Conservation (phyloP, 2,329 filamentous ascomycete species). For the Trichoderma gracile region DNA sequence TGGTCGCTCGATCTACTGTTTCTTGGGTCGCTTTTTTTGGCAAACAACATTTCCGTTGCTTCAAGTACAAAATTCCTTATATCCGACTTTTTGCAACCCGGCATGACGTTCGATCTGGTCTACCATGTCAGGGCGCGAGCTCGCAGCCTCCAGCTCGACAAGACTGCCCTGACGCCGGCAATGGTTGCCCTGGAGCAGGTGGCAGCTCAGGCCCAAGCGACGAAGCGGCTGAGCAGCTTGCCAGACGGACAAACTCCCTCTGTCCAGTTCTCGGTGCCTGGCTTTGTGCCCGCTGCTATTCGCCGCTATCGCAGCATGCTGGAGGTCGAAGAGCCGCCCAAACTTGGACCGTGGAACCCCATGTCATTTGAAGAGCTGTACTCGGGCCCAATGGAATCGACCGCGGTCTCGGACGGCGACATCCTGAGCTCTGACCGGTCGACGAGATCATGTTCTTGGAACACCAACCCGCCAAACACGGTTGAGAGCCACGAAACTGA, state of each 20-base stretch:
- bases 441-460: constrained; percentile 13
- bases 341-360: constrained; percentile 45
- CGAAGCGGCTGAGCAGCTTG: constrained; percentile 41
- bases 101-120: constrained; percentile 47
- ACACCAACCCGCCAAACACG: background rate
- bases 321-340: constrained; percentile 52
- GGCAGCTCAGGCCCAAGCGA: constrained; percentile 27
- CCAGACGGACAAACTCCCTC: constrained; percentile 29
- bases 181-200: constrained; percentile 27
- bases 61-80: constrained; percentile 29
- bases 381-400: constrained; percentile 27
- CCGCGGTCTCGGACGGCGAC: background rate
- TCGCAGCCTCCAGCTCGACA: constrained; percentile 53
- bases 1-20: constrained; percentile 49
- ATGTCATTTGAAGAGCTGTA: constrained; percentile 53
- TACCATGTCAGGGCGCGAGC: constrained; percentile 48
- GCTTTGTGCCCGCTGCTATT: constrained; percentile 28
- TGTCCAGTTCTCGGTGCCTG: constrained; percentile 12
- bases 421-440: constrained; percentile 23
- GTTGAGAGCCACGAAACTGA: constrained; percentile 12
- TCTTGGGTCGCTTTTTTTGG: constrained; percentile 47
- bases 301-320: constrained; percentile 55
- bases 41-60: constrained; percentile 33
- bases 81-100: constrained; percentile 37
- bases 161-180: constrained; percentile 29